A percentile compares a stretch with the other conserved stretches of the same genome.
Evolutionary conservation across 2,329 filamentous ascomycete species (phyloP).

Genomic region (Beauveria caledonica): DNA sequence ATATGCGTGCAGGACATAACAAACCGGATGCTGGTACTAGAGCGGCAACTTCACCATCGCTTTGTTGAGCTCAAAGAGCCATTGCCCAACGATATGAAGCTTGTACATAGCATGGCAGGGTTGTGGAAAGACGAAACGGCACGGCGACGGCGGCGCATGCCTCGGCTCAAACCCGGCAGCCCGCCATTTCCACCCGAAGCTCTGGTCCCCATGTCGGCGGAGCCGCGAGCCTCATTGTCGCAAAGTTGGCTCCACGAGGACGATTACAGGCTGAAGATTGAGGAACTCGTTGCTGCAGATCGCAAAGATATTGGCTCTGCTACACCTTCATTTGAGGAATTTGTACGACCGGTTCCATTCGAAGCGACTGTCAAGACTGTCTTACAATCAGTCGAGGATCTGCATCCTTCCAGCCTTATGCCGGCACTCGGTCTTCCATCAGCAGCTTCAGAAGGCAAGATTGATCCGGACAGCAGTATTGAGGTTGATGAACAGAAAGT

Average conservation of each 20-base stretch:
- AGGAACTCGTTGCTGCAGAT: constrained; percentile 57
- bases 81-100: constrained; percentile 59
- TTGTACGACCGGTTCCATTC: constrained; percentile 46
- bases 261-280: constrained; percentile 63
- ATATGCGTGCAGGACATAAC: constrained; percentile 80
- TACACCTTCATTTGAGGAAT: constrained; percentile 54
- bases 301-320: constrained; percentile 32
- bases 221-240: constrained; percentile 61
- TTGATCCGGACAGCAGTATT: constrained; percentile 36
- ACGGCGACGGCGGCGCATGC: constrained; percentile 65
- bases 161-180: constrained; percentile 52
- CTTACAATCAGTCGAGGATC: constrained; percentile 76
- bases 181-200: constrained; percentile 76
- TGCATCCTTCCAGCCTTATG: constrained; percentile 62
- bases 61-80: constrained; percentile 68
- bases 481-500: constrained; percentile 59
- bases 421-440: constrained; percentile 35
- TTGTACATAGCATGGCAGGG: constrained; percentile 89
- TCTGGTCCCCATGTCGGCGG: constrained; percentile 81
- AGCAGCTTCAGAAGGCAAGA: constrained; percentile 14
- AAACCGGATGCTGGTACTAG: constrained; percentile 68
- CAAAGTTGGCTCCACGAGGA: constrained; percentile 91
- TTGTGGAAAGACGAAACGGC: constrained; percentile 87
- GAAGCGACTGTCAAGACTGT: constrained; percentile 62
- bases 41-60: constrained; percentile 76